Conservation (phyloP, 2,329 filamentous ascomycete genomes). For the Fusarium heterosporum region DNA sequence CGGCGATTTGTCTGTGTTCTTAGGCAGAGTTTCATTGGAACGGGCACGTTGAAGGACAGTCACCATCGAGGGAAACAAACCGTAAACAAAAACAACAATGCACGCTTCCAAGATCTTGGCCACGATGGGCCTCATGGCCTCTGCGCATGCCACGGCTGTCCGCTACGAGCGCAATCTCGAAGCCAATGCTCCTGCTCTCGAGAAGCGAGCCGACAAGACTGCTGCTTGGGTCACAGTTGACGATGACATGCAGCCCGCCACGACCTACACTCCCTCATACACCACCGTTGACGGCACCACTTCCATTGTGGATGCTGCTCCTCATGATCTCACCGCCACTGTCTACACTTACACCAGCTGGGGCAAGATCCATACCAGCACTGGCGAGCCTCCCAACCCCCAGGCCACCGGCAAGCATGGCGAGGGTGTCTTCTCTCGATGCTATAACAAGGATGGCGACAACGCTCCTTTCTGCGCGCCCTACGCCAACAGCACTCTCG, state of each 20-base stretch:
- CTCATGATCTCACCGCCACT: slow-evolving; percentile 61
- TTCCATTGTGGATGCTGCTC: slow-evolving; percentile 53
- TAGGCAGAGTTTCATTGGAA: slow-evolving; percentile 15
- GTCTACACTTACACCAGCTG: slow-evolving; percentile 54
- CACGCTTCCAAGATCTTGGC: slow-evolving; percentile 49
- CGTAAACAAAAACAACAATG: slow-evolving; percentile 45
- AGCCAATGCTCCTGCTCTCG: slow-evolving; percentile 26
- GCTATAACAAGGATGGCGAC: slow-evolving; percentile 60
- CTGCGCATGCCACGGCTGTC: slow-evolving; percentile 40
- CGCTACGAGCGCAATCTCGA: slow-evolving; percentile 35
- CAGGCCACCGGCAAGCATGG: slow-evolving; percentile 56
- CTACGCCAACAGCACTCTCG: slow-evolving; percentile 56
- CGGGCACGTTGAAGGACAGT: slow-evolving; percentile 10
- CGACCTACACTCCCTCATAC: slow-evolving; percentile 62
- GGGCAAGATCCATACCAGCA: slow-evolving; percentile 56
- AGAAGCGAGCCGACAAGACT: slow-evolving; percentile 51
- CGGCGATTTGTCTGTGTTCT: slow-evolving; percentile 19
- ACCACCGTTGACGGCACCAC: slow-evolving; percentile 61
- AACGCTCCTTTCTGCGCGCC: slow-evolving; percentile 66
- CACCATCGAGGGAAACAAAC: slow-evolving; percentile 6
- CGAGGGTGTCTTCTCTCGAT: slow-evolving; percentile 63
- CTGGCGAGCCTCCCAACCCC: slow-evolving; percentile 58
- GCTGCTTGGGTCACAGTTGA: slow-evolving; percentile 65
- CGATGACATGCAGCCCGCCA: slow-evolving; percentile 57
- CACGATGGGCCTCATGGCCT: slow-evolving; percentile 49